Base-by-base conservation (phyloP, 129 eudicot genomes). In the Flaveria brownii region DNA sequence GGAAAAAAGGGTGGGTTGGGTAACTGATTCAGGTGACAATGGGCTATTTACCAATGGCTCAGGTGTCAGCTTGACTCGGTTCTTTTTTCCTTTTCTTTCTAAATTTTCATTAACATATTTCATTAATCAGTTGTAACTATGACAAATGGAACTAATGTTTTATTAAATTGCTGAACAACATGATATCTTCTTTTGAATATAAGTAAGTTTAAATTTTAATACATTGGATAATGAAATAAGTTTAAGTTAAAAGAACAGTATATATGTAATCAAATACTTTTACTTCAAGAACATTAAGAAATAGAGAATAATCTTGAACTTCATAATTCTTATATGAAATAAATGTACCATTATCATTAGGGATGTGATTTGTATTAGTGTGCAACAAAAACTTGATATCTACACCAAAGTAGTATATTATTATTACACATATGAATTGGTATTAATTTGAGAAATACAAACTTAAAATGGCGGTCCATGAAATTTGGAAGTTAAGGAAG, bases 1-100 rank as follows among this genome's bases (percentile, higher is more conserved):
- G 66, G 67, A 4, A 39, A 52, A 55, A 56, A 20, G 3, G 52
- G 68, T 26, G 54, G 55, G 68, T 55, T 39, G 68, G 68, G 54
- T 39, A 72, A 11, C 5, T 1, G 63, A 18, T 50, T 71, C 7
- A 9, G 63, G 11, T 71, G 4, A 10, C 26, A 16, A 26, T 2
- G 62, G 22, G 20, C 46, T 50, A 25, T 50, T 70, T 70, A 49
- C 56, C 2, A 70, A 26, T n/a, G 36, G 17, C 7, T 43, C 17
- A 68, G 10, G 69, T 12, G 45, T 16, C 9, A 15, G 69, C 43
- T 14, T 33, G 9, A 28, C 11, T 18, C 13, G 2, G 2, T 30
- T 0, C 5, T 13, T 62, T 41, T 28, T 6, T 9, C 51, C 17
- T 14, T 7, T 45, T n/a, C 54, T 14, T 13, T 47, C 14, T 17